Percentiles rank a stretch among this genome's conserved stretches.
These are phyloP conservation scores for Chrysoporthe cubensis DNA, from an alignment of 2,329 filamentous ascomycete species.

Conservation along the genomic window DNA sequence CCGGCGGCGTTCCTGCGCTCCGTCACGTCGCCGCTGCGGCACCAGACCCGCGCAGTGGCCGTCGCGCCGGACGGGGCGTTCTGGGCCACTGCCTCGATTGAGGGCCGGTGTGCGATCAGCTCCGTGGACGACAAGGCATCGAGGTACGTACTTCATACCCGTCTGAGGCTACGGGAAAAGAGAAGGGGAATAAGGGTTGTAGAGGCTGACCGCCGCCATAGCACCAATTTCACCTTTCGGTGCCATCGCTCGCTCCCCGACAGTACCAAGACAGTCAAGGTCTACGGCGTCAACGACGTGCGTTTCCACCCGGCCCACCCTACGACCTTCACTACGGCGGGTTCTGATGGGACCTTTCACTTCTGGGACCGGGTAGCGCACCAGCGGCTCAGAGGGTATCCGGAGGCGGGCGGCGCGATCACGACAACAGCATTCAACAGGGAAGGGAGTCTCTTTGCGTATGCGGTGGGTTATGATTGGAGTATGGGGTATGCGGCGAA, in stretches of 20 bases:
- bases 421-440: constrained; percentile 65
- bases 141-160: not conserved
- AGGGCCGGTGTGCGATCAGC: constrained; percentile 1
- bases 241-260: constrained; percentile 38
- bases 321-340: constrained; percentile 38
- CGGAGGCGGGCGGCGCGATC: constrained; percentile 59
- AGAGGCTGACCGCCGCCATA: not conserved
- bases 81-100: constrained; percentile 34
- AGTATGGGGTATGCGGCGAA: constrained; percentile 61
- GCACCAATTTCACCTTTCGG: constrained; percentile 36
- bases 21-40: constrained; percentile 32
- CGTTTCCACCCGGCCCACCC: constrained; percentile 36
- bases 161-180: not conserved
- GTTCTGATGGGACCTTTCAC: constrained; percentile 43
- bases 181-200: not conserved
- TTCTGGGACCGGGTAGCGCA: constrained; percentile 62
- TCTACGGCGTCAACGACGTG: constrained; percentile 41
- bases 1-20: constrained; percentile 31
- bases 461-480: constrained; percentile 74
- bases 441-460: constrained; percentile 60
- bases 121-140: constrained; percentile 3
- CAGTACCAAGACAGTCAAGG: constrained; percentile 30
- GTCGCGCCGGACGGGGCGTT: not conserved
- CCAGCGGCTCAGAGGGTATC: constrained; percentile 57
- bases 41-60: constrained; percentile 38